These are phyloP conservation scores for Geosmithia putterillii DNA, from an alignment of 2,329 filamentous ascomycete species.

Conservation along the genomic window DNA sequence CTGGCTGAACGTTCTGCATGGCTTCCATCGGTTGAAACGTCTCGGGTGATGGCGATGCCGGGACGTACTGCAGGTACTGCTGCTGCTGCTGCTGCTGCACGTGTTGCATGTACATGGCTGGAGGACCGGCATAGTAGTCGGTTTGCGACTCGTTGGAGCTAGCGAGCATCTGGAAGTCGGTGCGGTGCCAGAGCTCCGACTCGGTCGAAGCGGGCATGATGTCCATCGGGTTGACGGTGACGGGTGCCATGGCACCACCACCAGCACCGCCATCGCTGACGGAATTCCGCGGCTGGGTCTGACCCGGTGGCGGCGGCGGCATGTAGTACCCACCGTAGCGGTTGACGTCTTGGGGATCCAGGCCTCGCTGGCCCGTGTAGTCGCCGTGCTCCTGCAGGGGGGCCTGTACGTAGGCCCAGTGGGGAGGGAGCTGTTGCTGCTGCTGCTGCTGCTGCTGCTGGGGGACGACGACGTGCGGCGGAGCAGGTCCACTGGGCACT, in stretches of 20 bases:
- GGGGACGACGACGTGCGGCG: too few relatives aligned
- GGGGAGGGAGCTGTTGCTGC: too few relatives aligned
- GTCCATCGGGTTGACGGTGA: constrained; percentile 41
- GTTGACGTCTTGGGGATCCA: neutral
- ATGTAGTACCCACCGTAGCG: neutral
- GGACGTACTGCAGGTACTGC: neutral
- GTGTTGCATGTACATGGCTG: neutral
- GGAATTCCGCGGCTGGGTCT: neutral
- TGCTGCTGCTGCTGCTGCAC: neutral
- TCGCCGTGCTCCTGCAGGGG: neutral
- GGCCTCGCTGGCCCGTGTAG: neutral
- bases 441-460: too few relatives aligned
- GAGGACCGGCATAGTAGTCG: neutral
- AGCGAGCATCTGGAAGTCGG: constrained; percentile 20
- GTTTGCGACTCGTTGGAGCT: constrained; percentile 8
- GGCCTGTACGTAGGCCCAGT: neutral
- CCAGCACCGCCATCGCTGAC: constrained; percentile 1
- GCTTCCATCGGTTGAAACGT: neutral
- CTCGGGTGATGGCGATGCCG: neutral
- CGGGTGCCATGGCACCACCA: constrained; percentile 16
- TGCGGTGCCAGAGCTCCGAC: constrained; percentile 22
- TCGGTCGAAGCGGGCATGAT: constrained; percentile 33
- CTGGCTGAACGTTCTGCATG: too few relatives aligned
- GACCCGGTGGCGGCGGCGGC: too few relatives aligned
- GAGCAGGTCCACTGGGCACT: too few relatives aligned